Evolutionary conservation across 148 eudicot genomes (phyloP).

Genomic region (Chenopodium suecicum): DNA sequence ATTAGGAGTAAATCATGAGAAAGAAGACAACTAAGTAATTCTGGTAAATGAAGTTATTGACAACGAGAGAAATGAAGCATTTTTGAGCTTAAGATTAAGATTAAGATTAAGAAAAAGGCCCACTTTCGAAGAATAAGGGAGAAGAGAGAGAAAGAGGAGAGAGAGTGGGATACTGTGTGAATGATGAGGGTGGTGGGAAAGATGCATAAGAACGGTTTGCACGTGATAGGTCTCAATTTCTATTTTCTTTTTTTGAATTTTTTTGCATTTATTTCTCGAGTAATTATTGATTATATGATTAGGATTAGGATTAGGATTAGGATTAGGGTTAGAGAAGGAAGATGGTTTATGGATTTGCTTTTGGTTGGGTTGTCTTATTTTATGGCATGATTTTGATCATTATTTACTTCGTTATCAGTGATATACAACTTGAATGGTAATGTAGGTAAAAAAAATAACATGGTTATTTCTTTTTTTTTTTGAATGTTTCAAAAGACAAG

Average conservation of each 20-base stretch:
- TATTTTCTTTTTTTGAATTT: neutral
- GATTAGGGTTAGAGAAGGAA: too few species aligned
- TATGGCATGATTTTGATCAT: too few species aligned
- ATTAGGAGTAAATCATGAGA: neutral
- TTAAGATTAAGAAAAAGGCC: neutral
- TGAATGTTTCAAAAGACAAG: too few species aligned
- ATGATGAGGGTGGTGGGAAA: neutral
- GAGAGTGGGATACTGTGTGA: neutral
- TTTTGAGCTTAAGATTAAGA: neutral
- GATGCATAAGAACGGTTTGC: slow-evolving; percentile 27
- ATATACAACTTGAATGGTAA: too few species aligned
- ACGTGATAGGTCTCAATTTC: slow-evolving; percentile 30
- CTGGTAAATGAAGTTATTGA: neutral
- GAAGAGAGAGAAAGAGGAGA: slow-evolving; percentile 7
- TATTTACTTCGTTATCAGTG: too few species aligned
- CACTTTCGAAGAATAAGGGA: slow-evolving; percentile 7
- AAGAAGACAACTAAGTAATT: neutral
- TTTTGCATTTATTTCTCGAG: neutral
- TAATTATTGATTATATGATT: too few species aligned
- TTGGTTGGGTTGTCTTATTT: too few species aligned
- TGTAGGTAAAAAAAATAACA: too few species aligned
- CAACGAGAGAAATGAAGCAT: neutral
- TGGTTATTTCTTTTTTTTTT: too few species aligned
- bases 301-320: too few species aligned
- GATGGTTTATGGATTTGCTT: too few species aligned